A percentile compares a stretch with the other conserved stretches of the same genome.
These are phyloP conservation scores for Hypoxylon rubiginosum DNA, from an alignment of 2,329 filamentous ascomycete genomes.

Conservation along the genomic window DNA sequence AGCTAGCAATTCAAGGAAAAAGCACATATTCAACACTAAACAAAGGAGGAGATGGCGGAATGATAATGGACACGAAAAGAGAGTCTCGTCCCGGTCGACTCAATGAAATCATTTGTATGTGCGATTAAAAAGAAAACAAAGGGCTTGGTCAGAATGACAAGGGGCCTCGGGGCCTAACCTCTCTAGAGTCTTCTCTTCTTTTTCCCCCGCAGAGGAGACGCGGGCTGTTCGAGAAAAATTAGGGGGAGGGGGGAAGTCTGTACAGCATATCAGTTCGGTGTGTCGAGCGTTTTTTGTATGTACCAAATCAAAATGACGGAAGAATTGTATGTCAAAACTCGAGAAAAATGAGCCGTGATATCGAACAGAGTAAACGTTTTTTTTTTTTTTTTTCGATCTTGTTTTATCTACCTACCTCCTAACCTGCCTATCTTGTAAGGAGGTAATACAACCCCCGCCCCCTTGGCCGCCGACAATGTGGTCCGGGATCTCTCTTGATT, in stretches of 20 bases:
- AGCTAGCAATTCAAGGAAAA: background rate
- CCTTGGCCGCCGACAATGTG: too few species aligned
- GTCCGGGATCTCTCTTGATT: too few species aligned
- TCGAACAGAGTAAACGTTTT: too few species aligned
- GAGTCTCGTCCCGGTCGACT: background rate
- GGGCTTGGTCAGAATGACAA: slow-evolving; percentile 1
- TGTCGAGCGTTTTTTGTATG: background rate
- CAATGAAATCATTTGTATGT: too few species aligned
- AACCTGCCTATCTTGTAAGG: too few species aligned
- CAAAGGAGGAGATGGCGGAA: background rate
- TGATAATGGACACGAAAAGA: slow-evolving; percentile 5
- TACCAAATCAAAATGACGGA: background rate
- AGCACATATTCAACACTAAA: background rate
- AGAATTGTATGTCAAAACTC: background rate
- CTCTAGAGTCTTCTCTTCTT: background rate
- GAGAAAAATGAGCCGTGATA: too few species aligned
- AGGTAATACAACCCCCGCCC: too few species aligned
- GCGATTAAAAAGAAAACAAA: background rate
- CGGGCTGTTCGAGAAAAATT: background rate
- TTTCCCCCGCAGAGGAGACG: background rate
- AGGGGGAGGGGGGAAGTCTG: background rate
- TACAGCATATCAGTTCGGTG: background rate
- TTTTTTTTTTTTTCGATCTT: too few species aligned
- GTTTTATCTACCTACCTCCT: too few species aligned
- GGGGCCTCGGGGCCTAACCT: slow-evolving; percentile 7